Conservation (phyloP, 2,329 filamentous ascomycete species). For the Fonsecaea nubica region DNA sequence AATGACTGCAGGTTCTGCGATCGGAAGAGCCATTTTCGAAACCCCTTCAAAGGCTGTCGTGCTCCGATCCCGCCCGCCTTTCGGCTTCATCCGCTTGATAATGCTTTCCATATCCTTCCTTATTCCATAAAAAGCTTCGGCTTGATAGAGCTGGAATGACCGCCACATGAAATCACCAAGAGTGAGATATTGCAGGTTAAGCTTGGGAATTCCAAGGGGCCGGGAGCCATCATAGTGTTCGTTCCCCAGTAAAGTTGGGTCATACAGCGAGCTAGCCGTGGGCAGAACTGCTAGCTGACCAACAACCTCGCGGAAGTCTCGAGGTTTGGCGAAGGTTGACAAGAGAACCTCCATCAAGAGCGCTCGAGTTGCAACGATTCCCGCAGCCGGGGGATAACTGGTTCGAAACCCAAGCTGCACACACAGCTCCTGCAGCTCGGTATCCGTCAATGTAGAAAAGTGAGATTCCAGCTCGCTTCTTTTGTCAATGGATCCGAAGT, state of each 20-base stretch:
- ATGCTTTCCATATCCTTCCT: conserved; percentile 87
- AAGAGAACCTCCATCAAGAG: conserved; percentile 70
- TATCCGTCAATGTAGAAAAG: conserved; percentile 73
- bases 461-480: conserved; percentile 78
- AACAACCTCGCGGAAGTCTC: conserved; percentile 81
- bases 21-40: conserved; percentile 89
- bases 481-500: conserved; percentile 86
- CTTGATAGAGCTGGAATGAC: conserved; percentile 84
- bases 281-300: conserved; percentile 77
- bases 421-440: conserved; percentile 74
- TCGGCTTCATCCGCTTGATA: conserved; percentile 78
- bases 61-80: conserved; percentile 67
- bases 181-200: conserved; percentile 94
- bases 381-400: conserved; percentile 75
- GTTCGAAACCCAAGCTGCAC: conserved; percentile 77
- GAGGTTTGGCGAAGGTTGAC: conserved; percentile 74
- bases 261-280: conserved; percentile 80
- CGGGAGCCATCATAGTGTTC: conserved; percentile 86
- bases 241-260: conserved; percentile 76
- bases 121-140: conserved; percentile 92
- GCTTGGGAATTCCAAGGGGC: conserved; percentile 87
- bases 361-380: conserved; percentile 65
- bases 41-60: conserved; percentile 77
- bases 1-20: conserved; percentile 82
- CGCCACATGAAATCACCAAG: conserved; percentile 97